Evolutionary conservation across 805 yeast species (phyloP).

Genomic region (Maudiozyma bulderi): DNA sequence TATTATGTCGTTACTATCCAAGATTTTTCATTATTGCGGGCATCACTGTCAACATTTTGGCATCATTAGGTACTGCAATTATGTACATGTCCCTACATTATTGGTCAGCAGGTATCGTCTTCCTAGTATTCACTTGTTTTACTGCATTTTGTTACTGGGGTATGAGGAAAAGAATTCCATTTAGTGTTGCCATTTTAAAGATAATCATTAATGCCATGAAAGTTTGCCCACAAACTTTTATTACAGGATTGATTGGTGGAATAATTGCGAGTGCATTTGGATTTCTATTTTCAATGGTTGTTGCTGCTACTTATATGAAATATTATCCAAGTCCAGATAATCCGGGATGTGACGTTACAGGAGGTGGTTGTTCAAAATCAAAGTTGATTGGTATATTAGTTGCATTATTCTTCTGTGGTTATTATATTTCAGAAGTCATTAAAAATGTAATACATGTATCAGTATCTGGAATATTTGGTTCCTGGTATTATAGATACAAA

Average conservation of each 20-base stretch:
- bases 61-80: slow-evolving; percentile 70
- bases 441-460: slow-evolving; percentile 74
- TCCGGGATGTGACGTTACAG: slow-evolving; percentile 41
- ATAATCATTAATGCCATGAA: slow-evolving; percentile 72
- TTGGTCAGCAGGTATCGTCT: slow-evolving; percentile 75
- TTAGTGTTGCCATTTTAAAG: slow-evolving; percentile 59
- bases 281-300: slow-evolving; percentile 52
- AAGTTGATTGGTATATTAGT: slow-evolving; percentile 63
- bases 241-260: slow-evolving; percentile 53
- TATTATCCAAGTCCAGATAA: slow-evolving; percentile 49
- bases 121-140: slow-evolving; percentile 52
- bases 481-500: slow-evolving; percentile 78
- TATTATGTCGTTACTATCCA: slow-evolving; percentile 57
- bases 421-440: slow-evolving; percentile 71
- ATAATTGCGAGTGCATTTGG: slow-evolving; percentile 53
- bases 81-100: slow-evolving; percentile 58
- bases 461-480: slow-evolving; percentile 76
- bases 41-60: slow-evolving; percentile 51
- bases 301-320: slow-evolving; percentile 71
- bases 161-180: slow-evolving; percentile 61
- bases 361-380: slow-evolving; percentile 48
- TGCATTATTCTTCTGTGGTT: slow-evolving; percentile 74
- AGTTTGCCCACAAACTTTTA: slow-evolving; percentile 56
- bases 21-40: slow-evolving; percentile 59
- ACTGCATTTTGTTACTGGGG: slow-evolving; percentile 67